These are phyloP conservation scores for Annulohypoxylon stygium DNA, from an alignment of 495 filamentous ascomycete species.

Conservation along the genomic window DNA sequence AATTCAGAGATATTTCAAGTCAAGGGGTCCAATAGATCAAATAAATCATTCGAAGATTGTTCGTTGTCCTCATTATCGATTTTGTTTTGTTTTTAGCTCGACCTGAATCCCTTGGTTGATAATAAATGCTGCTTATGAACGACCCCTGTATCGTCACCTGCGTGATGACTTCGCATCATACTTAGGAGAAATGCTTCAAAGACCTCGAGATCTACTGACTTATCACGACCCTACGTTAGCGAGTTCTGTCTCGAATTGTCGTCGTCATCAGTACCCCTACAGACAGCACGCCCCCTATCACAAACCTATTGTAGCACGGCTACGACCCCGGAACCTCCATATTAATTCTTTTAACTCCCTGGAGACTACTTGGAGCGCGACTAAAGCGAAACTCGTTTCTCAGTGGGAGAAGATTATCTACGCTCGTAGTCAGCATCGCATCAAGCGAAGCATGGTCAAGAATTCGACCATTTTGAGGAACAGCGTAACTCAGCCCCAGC, in stretches of 20 bases:
- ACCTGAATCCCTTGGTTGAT: conserved; percentile 1
- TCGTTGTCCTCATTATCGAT: not conserved
- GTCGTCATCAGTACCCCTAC: conserved; percentile 18
- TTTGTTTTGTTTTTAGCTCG: conserved; percentile 5
- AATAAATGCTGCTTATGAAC: conserved; percentile 47
- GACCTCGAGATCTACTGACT: conserved; percentile 43
- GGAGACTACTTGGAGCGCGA: conserved; percentile 38
- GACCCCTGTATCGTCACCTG: conserved; percentile 32
- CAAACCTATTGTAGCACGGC: conserved; percentile 17
- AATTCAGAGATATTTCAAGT: conserved; percentile 5
- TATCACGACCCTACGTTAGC: conserved; percentile 15
- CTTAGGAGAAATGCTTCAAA: conserved; percentile 52
- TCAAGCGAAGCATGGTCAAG: conserved; percentile 52
- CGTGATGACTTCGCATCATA: conserved; percentile 49
- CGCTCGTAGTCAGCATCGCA: conserved; percentile 33
- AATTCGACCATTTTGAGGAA: conserved; percentile 37
- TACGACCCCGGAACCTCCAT: conserved; percentile 17
- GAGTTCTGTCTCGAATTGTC: conserved; percentile 26
- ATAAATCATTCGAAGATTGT: conserved; percentile 4
- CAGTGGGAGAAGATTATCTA: conserved; percentile 39
- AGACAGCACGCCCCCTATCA: conserved; percentile 21
- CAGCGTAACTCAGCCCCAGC: conserved; percentile 17
- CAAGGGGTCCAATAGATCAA: not conserved
- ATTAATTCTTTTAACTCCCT: conserved; percentile 28
- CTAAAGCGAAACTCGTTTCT: conserved; percentile 40